phyloP scores from a whole-genome alignment of 768 basidiomycete species.

The Tylopilus plumbeoviolaceoides region DNA sequence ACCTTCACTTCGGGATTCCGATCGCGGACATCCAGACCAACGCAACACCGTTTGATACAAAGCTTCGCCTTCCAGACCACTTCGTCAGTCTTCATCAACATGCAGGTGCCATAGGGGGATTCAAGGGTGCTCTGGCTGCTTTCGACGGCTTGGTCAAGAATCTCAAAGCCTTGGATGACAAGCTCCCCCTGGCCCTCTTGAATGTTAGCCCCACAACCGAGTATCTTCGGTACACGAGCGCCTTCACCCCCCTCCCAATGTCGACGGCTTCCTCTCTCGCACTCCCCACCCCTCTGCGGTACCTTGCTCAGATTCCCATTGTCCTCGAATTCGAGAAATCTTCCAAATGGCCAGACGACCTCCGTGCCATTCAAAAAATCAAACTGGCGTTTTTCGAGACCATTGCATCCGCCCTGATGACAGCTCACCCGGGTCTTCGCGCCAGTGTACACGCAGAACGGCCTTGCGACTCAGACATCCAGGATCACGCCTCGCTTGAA shows the following conservation, averaged over 20 bases:
- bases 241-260: slow-evolving; percentile 76
- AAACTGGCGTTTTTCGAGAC: slow-evolving; percentile 91
- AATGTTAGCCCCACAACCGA: slow-evolving; percentile 73
- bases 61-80: slow-evolving; percentile 55
- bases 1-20: slow-evolving; percentile 68
- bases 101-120: slow-evolving; percentile 45
- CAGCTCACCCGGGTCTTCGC: slow-evolving; percentile 43
- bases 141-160: slow-evolving; percentile 75
- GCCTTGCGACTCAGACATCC: slow-evolving; percentile 48
- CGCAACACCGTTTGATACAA: slow-evolving; percentile 54
- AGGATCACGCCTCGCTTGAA: slow-evolving; percentile 72
- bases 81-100: slow-evolving; percentile 39
- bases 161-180: slow-evolving; percentile 68
- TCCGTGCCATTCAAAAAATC: slow-evolving; percentile 87
- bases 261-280: slow-evolving; percentile 46
- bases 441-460: slow-evolving; percentile 59
- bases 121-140: slow-evolving; percentile 69
- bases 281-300: slow-evolving; percentile 58
- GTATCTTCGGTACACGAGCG: slow-evolving; percentile 76
- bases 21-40: slow-evolving; percentile 50
- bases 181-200: slow-evolving; percentile 73
- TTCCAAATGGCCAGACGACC: slow-evolving; percentile 91
- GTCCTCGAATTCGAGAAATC: slow-evolving; percentile 91
- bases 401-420: slow-evolving; percentile 64
- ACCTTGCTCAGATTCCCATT: slow-evolving; percentile 66